These are phyloP conservation scores for Ehretia macrophylla DNA, from an alignment of 257 asterid genomes.

Conservation along the genomic window DNA sequence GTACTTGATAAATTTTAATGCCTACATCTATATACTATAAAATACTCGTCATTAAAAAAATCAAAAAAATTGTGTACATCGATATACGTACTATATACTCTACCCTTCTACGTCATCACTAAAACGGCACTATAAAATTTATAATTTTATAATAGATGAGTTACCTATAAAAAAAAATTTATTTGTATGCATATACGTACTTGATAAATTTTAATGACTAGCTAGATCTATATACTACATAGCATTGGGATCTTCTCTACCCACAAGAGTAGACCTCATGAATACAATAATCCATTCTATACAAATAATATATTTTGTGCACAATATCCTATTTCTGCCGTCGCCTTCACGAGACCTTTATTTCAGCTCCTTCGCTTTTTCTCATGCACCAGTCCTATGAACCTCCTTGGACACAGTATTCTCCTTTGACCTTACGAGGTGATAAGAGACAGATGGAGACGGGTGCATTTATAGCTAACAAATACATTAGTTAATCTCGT, in stretches of 20 bases:
- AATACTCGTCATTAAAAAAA: too few species aligned
- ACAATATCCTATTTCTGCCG: conserved; percentile 37
- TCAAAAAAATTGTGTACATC: too few species aligned
- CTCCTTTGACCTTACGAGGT: conserved; percentile 22
- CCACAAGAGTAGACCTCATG: neutral
- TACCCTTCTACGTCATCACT: too few species aligned
- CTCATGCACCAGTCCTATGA: conserved; percentile 18
- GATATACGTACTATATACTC: too few species aligned
- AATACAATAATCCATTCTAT: neutral
- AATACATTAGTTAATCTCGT: too few species aligned
- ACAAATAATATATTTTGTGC: neutral
- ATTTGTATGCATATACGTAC: too few species aligned
- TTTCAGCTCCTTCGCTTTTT: conserved; percentile 26
- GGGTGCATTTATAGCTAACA: too few species aligned
- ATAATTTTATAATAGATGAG: too few species aligned
- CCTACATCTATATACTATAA: neutral
- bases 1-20: too few species aligned
- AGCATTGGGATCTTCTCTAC: conserved; percentile 14
- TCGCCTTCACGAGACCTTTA: conserved; percentile 67
- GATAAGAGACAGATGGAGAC: neutral
- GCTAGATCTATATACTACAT: neutral
- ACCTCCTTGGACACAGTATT: conserved; percentile 16
- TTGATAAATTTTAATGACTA: too few species aligned
- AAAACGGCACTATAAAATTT: too few species aligned
- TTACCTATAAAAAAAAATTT: too few species aligned